Evolutionary conservation across 2,329 filamentous ascomycete genomes (phyloP).

Genomic region (Sarocladiaceae sp.): DNA sequence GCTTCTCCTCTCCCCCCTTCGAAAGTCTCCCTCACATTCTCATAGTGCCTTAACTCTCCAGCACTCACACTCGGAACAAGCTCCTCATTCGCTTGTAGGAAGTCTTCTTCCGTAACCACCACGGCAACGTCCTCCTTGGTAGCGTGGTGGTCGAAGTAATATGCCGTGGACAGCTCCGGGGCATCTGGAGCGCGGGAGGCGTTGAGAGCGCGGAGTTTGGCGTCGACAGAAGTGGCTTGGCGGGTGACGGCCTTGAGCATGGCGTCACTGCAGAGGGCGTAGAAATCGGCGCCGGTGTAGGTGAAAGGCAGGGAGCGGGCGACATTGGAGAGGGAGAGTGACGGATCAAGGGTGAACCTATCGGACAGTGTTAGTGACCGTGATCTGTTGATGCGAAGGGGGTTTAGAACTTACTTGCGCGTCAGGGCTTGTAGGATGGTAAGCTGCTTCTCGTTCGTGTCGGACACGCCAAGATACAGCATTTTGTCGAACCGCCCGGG

Average conservation of each 20-base stretch:
- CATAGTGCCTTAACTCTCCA: conserved; percentile 88
- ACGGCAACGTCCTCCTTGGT: conserved; percentile 77
- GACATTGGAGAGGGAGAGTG: conserved; percentile 67
- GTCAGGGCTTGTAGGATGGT: conserved; percentile 93
- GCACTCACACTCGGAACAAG: conserved; percentile 90
- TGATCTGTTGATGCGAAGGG: background rate
- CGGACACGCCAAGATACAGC: conserved; percentile 92
- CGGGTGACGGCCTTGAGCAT: conserved; percentile 98
- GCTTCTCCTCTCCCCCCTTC: conserved; percentile 51
- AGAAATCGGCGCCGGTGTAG: conserved; percentile 95
- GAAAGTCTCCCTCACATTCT: conserved; percentile 74
- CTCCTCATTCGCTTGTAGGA: conserved; percentile 49
- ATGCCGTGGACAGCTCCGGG: conserved; percentile 68
- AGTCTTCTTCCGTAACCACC: conserved; percentile 84
- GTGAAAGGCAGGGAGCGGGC: conserved; percentile 81
- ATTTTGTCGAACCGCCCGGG: conserved; percentile 97
- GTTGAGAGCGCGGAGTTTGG: conserved; percentile 70
- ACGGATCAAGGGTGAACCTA: conserved; percentile 78
- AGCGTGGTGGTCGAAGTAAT: conserved; percentile 92
- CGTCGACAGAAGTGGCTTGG: conserved; percentile 76
- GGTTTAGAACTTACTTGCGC: conserved; percentile 67
- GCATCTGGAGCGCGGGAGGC: conserved; percentile 21
- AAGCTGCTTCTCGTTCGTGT: conserved; percentile 93
- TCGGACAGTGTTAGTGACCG: conserved; percentile 10
- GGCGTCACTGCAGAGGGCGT: conserved; percentile 92